phyloP scores from a whole-genome alignment of 192 early-diverging fungal species.

The Rhizophagus prolifer region DNA sequence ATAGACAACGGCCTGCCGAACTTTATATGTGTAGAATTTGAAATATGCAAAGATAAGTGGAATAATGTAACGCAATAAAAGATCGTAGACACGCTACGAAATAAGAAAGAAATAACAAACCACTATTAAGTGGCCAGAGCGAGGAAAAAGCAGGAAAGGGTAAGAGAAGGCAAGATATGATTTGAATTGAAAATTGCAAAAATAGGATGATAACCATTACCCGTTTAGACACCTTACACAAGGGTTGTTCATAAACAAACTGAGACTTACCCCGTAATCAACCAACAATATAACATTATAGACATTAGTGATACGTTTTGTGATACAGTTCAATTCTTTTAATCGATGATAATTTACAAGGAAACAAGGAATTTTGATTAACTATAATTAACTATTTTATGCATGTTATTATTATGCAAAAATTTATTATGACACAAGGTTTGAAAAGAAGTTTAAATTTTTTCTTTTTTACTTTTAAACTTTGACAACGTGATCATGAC shows the following conservation, averaged over 20 bases:
- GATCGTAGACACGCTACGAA: constrained; percentile 8
- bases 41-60: neutral
- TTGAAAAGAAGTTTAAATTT: too few species aligned
- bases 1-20: constrained; percentile 7
- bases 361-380: neutral
- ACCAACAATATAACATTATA: too few species aligned
- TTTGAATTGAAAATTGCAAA: neutral
- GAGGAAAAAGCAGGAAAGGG: neutral
- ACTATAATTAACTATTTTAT: neutral
- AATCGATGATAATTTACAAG: neutral
- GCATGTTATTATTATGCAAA: neutral
- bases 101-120: neutral
- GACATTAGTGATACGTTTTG: too few species aligned
- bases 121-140: neutral
- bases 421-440: neutral
- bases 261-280: too few species aligned
- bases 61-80: neutral
- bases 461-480: too few species aligned
- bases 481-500: neutral
- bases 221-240: too few species aligned
- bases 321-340: too few species aligned
- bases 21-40: neutral
- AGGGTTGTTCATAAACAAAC: too few species aligned
- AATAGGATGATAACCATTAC: too few species aligned
- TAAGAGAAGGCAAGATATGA: neutral